Evolutionary conservation across 2,329 filamentous ascomycete species (phyloP), one percentile per base, ranked within the genome.

Genomic region (Chrysoporthe puriensis): DNA sequence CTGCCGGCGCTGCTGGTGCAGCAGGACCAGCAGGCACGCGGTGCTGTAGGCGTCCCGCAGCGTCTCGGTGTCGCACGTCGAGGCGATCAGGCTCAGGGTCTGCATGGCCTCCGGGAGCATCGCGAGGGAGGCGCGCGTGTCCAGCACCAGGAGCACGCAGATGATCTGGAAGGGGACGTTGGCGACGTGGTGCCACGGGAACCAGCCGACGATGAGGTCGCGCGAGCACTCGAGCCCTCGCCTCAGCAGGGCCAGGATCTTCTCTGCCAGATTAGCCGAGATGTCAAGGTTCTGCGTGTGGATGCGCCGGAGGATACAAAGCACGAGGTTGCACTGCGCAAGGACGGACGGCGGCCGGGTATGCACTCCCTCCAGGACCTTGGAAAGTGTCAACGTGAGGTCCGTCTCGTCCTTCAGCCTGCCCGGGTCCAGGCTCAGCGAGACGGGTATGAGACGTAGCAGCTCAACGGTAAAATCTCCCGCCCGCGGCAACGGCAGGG

Each of bases 141-240:
- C 86, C 61, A 88, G 85, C 0, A 84, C 84, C 1, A 88, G 77
- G 5, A 88, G 75, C 0, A 85, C 79, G 68, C 86, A 88, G 42
- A 88, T 79, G 0, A 86, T 81, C 64, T 88, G 86, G 69, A 88
- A 88, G 0, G 86, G 86, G 0, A 88, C 83, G 61, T 88, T 88
- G 40, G 84, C 85, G 58, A 86, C 81, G 67, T 88, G 86, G 71
- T 88, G 86, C 86, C 86, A 89, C 0, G 86, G 85, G 2, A 79
- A 77, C 14, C 78, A 77, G 11, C 76, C 74, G 2, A 79, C 77
- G 0, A 84, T 76, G 73, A 87, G 82, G 6, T 74, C 74, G 6
- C 80, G 78, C 0, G 85, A 83, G 0, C 83, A 83, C 32, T 78
- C 76, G 11, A 88, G 79, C 0, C 81, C 84, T 32, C 74, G 76